A percentile compares a stretch with the other conserved stretches of the same genome.
phyloP scores from a whole-genome alignment of 768 basidiomycete species.

The Pulveroboletus ravenelii region DNA sequence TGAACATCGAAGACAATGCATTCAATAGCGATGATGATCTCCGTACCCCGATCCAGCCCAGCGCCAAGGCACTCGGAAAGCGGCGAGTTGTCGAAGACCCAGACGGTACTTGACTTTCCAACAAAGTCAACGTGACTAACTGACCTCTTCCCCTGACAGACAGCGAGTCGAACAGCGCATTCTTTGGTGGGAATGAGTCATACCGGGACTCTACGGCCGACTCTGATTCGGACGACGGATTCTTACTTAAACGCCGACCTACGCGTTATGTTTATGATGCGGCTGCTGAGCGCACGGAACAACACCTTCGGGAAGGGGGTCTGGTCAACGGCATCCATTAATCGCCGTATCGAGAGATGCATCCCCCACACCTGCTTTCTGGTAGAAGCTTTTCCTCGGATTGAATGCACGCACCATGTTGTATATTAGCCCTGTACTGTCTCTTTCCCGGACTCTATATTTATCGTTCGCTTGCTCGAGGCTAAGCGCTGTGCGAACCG shows the following conservation, averaged over 20 bases:
- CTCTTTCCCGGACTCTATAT: slow-evolving; percentile 15
- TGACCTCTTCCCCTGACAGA: slow-evolving; percentile 11
- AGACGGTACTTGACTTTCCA: slow-evolving; percentile 33
- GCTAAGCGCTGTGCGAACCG: neutral
- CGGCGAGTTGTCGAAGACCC: slow-evolving; percentile 53
- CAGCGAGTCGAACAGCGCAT: slow-evolving; percentile 55
- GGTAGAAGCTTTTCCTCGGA: slow-evolving; percentile 13
- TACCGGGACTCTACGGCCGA: slow-evolving; percentile 35
- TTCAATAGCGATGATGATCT: slow-evolving; percentile 29
- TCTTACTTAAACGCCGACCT: slow-evolving; percentile 41
- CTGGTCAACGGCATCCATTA: slow-evolving; percentile 48
- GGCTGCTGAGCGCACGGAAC: slow-evolving; percentile 72
- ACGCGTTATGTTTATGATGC: slow-evolving; percentile 89
- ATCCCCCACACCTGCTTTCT: neutral
- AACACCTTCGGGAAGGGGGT: slow-evolving; percentile 46
- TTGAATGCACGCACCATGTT: slow-evolving; percentile 18
- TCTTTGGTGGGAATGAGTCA: slow-evolving; percentile 39
- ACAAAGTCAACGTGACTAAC: neutral
- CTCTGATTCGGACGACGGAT: slow-evolving; percentile 48
- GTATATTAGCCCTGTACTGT: slow-evolving; percentile 24
- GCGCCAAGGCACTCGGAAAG: slow-evolving; percentile 87
- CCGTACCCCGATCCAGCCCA: slow-evolving; percentile 53
- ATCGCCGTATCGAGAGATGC: slow-evolving; percentile 7
- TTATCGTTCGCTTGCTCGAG: slow-evolving; percentile 13
- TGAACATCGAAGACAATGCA: slow-evolving; percentile 24